phyloP scores from a whole-genome alignment of 257 asterid genomes.

The Paulownia fortunei region DNA sequence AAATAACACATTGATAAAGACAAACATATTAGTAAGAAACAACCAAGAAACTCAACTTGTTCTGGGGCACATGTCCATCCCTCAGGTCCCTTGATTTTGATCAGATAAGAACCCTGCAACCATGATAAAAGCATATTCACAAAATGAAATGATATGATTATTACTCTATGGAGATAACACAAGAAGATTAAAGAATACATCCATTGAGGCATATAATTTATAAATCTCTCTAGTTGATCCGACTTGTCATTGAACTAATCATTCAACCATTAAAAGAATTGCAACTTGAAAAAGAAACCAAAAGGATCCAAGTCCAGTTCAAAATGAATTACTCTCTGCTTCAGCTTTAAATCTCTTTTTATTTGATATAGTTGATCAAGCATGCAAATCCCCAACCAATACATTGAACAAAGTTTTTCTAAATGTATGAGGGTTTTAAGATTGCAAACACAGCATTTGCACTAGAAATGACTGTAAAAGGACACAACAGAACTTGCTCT shows the following conservation, averaged over 20 bases:
- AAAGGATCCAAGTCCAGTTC: constrained; percentile 8
- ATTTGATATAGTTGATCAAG: constrained; percentile 17
- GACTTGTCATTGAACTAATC: background rate
- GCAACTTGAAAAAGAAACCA: constrained; percentile 14
- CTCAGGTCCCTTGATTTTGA: constrained; percentile 90
- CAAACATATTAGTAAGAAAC: constrained; percentile 25
- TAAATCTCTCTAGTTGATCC: background rate
- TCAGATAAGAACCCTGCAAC: constrained; percentile 86
- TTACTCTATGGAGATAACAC: background rate
- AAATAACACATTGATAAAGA: constrained; percentile 14
- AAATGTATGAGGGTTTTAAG: constrained; percentile 5
- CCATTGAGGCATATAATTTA: background rate
- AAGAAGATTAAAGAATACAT: background rate
- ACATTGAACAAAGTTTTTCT: background rate
- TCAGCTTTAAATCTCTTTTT: constrained; percentile 8
- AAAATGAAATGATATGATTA: constrained; percentile 18
- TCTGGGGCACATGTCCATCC: constrained; percentile 97
- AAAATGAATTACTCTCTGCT: constrained; percentile 1
- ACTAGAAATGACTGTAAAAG: constrained; percentile 12
- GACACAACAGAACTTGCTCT: background rate
- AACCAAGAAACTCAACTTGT: constrained; percentile 72
- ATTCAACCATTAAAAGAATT: background rate
- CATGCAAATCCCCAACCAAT: background rate
- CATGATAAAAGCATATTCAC: constrained; percentile 28
- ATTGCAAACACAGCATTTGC: constrained; percentile 5